Evolutionary conservation across 1,139 yeast species (phyloP), one percentile per base, ranked within the genome.

Genomic region (Zygosaccharomyces sapae): DNA sequence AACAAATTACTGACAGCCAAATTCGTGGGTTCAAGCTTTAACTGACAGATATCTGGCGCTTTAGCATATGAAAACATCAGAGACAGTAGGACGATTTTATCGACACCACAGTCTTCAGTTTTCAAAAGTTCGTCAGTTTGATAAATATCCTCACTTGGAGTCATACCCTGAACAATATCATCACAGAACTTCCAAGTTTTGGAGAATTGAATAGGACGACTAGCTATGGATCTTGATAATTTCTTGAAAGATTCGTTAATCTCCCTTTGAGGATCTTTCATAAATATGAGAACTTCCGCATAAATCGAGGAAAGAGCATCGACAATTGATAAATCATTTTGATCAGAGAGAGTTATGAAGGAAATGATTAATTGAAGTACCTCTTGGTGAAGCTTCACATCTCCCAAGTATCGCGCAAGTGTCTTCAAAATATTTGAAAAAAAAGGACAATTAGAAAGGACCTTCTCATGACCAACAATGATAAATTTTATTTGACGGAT

Each of bases 401-500:
- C 44, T 1, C 34, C 29, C 22, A 59, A 25, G 33, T 40, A 48
- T 12, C 19, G 29, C 4, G 57, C 44, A 8, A 58, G 24, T 19
- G 38, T 38, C 5, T 36, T 31, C n/a, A 52, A 31, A 18, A 54
- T 9, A 6, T 31, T 13, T 5, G 40, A 37, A 5, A 55, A 19
- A 31, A 36, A 44, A 3, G 41, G 41, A 29, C 49, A 47, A 4
- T 46, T 12, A 10, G 27, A 10, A 13, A 56, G 19, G 1, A 12
- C 12, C n/a, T 39, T 31, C 24, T 51, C 54, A 39, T 44, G 54
- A 4, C 55, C 12, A 1, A 58, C 36, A 4, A 59, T 12, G 4
- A 60, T 38, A 4, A 44, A 38, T 42, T 55, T 52, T 10, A 58
- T 18, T 12, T 50, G 52, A 22, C 61, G 48, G 3, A 57, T 10